Evolutionary conservation across 2,329 filamentous ascomycete genomes (phyloP), one percentile per base, ranked within the genome.

Genomic region (Aspergillus sp.): DNA sequence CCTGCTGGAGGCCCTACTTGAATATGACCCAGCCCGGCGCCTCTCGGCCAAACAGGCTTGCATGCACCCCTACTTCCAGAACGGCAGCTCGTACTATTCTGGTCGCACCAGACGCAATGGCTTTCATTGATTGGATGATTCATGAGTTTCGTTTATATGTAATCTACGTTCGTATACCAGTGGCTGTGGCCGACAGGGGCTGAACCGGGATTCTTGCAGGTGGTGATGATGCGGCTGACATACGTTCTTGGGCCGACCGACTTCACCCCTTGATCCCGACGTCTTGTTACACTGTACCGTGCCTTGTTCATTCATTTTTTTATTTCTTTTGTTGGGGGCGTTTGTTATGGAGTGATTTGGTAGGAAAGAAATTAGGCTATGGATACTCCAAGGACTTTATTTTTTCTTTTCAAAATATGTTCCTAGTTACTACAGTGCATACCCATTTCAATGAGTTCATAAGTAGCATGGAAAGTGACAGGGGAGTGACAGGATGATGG

Each of bases 1-100:
- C 54, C 71, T 80, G 22, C 77, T 88, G 17, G 85, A 88, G 63
- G 78, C 79, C 37, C 85, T 96, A 79, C 85, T 96, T 42, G 87
- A 93, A 56, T 96, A 93, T 70, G 92, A 96, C 71, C 92, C 92
- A 2, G 90, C 91, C 20, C 86, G 87, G 53, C 89, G 92, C 63
- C 90, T 96, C 66, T 96, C 90, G 6, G 92, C 93, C 52, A 96
- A 96, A 81, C 89, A 91, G 73, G 88, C 91, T 12, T 90, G 89
- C 71, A 82, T 86, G 66, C 92, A 96, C 72, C 87, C 89, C 8
- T 96, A 96, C 79, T 96, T 96, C 70, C 80, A 79, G 17, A 77
- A 80, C 20, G 75, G 77, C 54, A 82, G 75, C 61, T 73, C 76
- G 20, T 73, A 73, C 61, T 83, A 82, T 66, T 79, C 79, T 17